phyloP scores from a whole-genome alignment of 2,329 filamentous ascomycete species.

The Colletotrichum sp. region DNA sequence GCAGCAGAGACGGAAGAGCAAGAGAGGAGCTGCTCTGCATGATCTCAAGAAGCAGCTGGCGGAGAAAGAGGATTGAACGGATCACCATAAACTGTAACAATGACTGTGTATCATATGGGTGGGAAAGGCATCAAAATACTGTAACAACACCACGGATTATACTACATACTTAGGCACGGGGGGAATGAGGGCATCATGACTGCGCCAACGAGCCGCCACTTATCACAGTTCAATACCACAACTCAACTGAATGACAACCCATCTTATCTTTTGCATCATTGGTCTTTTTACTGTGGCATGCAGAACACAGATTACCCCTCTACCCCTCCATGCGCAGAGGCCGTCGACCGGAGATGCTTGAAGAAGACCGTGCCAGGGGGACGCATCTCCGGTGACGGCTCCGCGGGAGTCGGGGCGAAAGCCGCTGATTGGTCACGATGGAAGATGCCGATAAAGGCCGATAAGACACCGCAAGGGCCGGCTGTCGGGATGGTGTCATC shows the following conservation, averaged over 20 bases:
- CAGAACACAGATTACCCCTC: background rate
- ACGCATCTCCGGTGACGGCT: slow-evolving; percentile 20
- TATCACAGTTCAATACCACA: slow-evolving; percentile 3
- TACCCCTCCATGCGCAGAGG: background rate
- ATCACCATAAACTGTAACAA: background rate
- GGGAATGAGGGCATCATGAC: background rate
- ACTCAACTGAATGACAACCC: background rate
- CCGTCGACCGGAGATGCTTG: slow-evolving; percentile 8
- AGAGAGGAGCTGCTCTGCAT: slow-evolving; percentile 39
- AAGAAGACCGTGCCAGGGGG: background rate
- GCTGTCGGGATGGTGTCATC: slow-evolving; percentile 24
- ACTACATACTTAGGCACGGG: background rate
- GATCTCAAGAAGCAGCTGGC: slow-evolving; percentile 46
- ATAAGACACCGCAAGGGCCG: background rate
- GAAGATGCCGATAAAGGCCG: slow-evolving; percentile 11
- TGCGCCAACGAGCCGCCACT: background rate
- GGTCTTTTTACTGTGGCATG: background rate
- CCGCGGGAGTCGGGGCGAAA: slow-evolving; percentile 19
- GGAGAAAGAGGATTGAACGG: slow-evolving; percentile 31
- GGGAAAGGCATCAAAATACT: background rate
- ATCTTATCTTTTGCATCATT: background rate
- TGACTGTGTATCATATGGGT: slow-evolving; percentile 7
- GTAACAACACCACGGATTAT: slow-evolving; percentile 5
- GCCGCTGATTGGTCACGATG: slow-evolving; percentile 21
- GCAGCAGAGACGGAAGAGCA: slow-evolving; percentile 43